Base-by-base conservation (phyloP, 768 basidiomycete species). In the Pleurotus ostreatus region DNA sequence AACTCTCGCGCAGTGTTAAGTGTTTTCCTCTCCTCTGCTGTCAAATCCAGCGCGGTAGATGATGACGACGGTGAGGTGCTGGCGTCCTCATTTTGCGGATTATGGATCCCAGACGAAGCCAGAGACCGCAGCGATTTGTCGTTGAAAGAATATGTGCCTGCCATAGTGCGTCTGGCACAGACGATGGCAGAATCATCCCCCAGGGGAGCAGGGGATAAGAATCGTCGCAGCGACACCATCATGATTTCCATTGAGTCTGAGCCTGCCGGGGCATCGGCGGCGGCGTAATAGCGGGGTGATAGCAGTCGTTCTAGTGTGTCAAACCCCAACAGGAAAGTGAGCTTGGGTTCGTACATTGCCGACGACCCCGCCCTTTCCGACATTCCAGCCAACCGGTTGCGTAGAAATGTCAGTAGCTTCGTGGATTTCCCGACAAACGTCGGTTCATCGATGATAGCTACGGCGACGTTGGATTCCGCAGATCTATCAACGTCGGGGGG, bases 231-330 rank as follows among this genome's bases (percentile, higher is more conserved):
- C 2, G 83, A 74, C 3, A 57, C 55, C 53, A 70, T 62, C 89
- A 94, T 93, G 6, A 69, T 73, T 6, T 70, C 65, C 53, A 22
- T 69, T 11, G 75, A 72, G 11, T 62, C 56, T 4, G 57, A 34
- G 9, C 30, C 58, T 39, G 58, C 60, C 20, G 49, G 37, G 12
- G 60, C 56, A 13, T 61, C 60, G 46, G 72, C 65, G 49, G 73
- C 73, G n/a, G 73, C 66, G 58, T 96, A 97, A 67, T 92, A 96
- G 18, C 80, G 81, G 0, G 86, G 81, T 1, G 84, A 78, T 52
- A 94, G 81, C 56, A 96, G 78, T 5, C 94, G 85, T 55, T 84
- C 81, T 46, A 98, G 78, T 1, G 95, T 98, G 65, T 97, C 95
- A 45, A 83, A 79, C 5, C 95, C 94, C 56, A 92, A 73, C 23